Conservation (phyloP, 23 red algal genomes). For the Chondrus crispus region DNA sequence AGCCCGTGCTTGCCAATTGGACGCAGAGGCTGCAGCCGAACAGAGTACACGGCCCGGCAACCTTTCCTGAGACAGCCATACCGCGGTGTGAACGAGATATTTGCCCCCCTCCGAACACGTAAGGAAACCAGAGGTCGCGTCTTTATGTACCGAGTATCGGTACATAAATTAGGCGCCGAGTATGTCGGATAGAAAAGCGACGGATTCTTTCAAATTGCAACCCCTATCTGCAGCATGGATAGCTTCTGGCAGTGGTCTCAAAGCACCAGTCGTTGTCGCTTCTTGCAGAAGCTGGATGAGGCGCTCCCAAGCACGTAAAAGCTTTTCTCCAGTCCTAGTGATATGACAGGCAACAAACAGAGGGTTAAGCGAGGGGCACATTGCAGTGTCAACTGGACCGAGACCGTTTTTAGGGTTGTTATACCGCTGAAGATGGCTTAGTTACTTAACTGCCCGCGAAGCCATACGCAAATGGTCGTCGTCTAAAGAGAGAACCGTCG, state of each 20-base stretch:
- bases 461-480: not conserved
- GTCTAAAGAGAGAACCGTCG: not conserved
- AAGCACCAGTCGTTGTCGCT: not conserved
- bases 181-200: not conserved
- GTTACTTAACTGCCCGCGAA: not conserved
- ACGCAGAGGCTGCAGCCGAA: not conserved
- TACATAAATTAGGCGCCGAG: not conserved
- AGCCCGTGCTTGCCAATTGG: not conserved
- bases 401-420: constrained; percentile 1
- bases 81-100: not conserved
- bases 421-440: not conserved
- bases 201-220: not conserved
- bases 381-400: not conserved
- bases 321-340: not conserved
- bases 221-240: not conserved
- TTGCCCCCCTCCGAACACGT: not conserved
- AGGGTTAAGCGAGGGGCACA: not conserved
- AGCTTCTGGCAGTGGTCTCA: not conserved
- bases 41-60: constrained; percentile 5
- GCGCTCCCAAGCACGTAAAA: not conserved
- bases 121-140: constrained; percentile 10
- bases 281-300: not conserved
- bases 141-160: constrained; percentile 13
- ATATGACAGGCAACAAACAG: not conserved
- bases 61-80: not conserved